Base-by-base conservation (phyloP, 1,139 yeast genomes). In the Yamadazyma friedrichii region DNA sequence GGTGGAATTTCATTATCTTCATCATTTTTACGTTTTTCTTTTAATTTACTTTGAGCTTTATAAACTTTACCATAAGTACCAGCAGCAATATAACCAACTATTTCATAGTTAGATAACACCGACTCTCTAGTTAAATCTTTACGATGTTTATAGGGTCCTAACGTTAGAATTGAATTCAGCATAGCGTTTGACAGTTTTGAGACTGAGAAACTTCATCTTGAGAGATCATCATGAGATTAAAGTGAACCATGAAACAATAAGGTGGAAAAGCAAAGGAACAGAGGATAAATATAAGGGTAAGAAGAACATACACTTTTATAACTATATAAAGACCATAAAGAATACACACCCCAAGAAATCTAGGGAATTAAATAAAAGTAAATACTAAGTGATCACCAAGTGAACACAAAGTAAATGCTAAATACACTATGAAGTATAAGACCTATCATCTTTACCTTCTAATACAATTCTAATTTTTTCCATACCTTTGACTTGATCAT, bases 41-140 rank as follows among this genome's bases (percentile, higher is more conserved):
- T 24, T 75, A 67, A 48, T 76, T 78, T 12, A 17, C 47, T 40
- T 35, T 50, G 44, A 3, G 98, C 98, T 59, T 93, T 93, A 67
- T 89, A 94, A 24, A 93, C 99, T 50, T 94, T 82, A 42, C 99
- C 99, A 61, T 93, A 93, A 0, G 99, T 93, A 31, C 99, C 99
- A 1, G 98, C 96, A 0, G 98, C 98, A 46, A 93, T 94, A 62
- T 93, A 93, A 0, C 99, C 99, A 26, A 88, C 67, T 46, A 94
- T 85, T 48, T 85, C 91, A 61, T 91, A 93, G 51, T 84, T 84
- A 36, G 85, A 82, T 24, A 88, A 65, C 2, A 93, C 96, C 5
- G 88, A 81, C 33, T 78, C 75, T 42, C 95, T 66, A 3, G 79
- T 67, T 28, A 76, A 62, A 57, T 88, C 96, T 56, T 84, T 84